phyloP scores from a whole-genome alignment of 495 filamentous ascomycete genomes.

The Aspergillus avenaceus region DNA sequence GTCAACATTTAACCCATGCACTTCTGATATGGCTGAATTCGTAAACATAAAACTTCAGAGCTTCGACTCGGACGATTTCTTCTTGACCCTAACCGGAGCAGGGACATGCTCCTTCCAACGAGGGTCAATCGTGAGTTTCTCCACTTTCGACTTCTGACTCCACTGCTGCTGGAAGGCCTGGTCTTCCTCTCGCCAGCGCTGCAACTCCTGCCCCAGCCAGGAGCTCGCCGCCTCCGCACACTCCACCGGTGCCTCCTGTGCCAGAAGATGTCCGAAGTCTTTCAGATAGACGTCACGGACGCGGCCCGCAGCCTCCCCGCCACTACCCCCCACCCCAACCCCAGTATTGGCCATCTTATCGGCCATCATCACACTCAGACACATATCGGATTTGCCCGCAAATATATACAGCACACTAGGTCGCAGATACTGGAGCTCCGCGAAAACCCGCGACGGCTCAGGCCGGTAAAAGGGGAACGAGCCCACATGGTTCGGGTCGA shows the following conservation, averaged over 20 bases:
- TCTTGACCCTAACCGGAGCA: slow-evolving; percentile 37
- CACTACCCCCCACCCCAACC: slow-evolving; percentile 45
- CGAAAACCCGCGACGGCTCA: slow-evolving; percentile 60
- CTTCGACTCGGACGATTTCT: slow-evolving; percentile 26
- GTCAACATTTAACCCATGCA: too few species aligned
- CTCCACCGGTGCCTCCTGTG: slow-evolving; percentile 69
- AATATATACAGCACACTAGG: slow-evolving; percentile 84
- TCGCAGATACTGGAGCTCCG: slow-evolving; percentile 62
- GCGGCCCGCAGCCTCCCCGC: slow-evolving; percentile 53
- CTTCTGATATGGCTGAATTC: too few species aligned
- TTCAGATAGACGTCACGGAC: slow-evolving; percentile 65
- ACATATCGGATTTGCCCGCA: slow-evolving; percentile 62
- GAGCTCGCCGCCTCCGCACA: slow-evolving; percentile 57
- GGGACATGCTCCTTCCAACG: slow-evolving; percentile 52
- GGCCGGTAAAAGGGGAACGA: slow-evolving; percentile 69
- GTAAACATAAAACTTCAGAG: too few species aligned
- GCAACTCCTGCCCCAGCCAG: slow-evolving; percentile 62
- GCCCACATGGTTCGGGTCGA: slow-evolving; percentile 32
- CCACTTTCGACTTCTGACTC: slow-evolving; percentile 39
- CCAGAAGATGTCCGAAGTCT: slow-evolving; percentile 73
- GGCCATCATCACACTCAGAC: slow-evolving; percentile 41
- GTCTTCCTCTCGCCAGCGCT: slow-evolving; percentile 61
- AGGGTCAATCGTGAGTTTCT: slow-evolving; percentile 57
- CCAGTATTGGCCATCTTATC: slow-evolving; percentile 45
- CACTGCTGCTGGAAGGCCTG: slow-evolving; percentile 53